These are phyloP conservation scores for Perilla frutescens DNA, from an alignment of 257 asterid species.

Conservation along the genomic window DNA sequence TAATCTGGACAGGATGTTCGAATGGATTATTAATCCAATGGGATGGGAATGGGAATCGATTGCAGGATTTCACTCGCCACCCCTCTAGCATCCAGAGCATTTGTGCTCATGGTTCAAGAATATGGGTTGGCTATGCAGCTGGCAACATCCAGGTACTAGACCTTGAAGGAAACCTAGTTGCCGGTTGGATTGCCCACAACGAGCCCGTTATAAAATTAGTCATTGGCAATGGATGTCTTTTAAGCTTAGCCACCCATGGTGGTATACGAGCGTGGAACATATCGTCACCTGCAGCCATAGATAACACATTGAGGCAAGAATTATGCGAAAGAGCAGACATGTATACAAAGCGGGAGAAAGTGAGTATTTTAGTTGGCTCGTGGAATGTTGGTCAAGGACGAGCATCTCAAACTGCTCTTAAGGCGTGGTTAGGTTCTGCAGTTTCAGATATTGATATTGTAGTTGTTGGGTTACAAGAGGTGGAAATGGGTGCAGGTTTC, in stretches of 20 bases:
- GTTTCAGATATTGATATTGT: slow-evolving; percentile 82
- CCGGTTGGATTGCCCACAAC: slow-evolving; percentile 82
- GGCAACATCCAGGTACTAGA: slow-evolving; percentile 79
- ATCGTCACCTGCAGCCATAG: slow-evolving; percentile 84
- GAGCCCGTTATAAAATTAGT: slow-evolving; percentile 73
- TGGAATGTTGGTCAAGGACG: slow-evolving; percentile 99
- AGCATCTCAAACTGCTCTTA: slow-evolving; percentile 77
- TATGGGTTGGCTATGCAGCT: slow-evolving; percentile 88
- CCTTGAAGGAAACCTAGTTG: slow-evolving; percentile 70
- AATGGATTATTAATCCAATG: slow-evolving; percentile 83
- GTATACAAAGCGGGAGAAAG: slow-evolving; percentile 59
- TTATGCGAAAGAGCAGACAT: slow-evolving; percentile 50
- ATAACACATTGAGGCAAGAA: slow-evolving; percentile 59
- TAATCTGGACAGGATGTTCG: slow-evolving; percentile 87
- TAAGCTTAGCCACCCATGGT: slow-evolving; percentile 90
- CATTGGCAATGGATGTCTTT: slow-evolving; percentile 58
- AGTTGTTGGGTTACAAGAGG: slow-evolving; percentile 92
- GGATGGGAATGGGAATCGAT: slow-evolving; percentile 89
- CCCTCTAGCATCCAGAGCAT: slow-evolving; percentile 63
- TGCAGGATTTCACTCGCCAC: slow-evolving; percentile 73
- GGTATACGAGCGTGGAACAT: slow-evolving; percentile 95
- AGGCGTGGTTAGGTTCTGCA: slow-evolving; percentile 84
- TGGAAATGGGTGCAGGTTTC: slow-evolving; percentile 98
- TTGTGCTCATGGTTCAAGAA: slow-evolving; percentile 62
- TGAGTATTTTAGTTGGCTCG: slow-evolving; percentile 73